Conservation (phyloP, 331 rosid species). For the Acacia pycnantha region DNA sequence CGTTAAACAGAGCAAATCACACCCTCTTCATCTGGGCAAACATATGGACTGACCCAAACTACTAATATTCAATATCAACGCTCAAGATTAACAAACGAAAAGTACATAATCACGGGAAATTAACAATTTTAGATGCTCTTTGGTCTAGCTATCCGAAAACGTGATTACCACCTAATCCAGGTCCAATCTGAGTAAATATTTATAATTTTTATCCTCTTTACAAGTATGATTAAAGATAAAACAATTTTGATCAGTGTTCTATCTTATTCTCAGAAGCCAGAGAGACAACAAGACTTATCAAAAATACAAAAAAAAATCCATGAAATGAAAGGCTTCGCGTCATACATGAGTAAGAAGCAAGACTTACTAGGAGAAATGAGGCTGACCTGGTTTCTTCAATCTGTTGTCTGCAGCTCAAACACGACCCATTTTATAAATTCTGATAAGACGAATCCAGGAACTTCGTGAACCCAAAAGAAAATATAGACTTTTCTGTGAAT, state of each 20-base stretch:
- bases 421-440: slow-evolving; percentile 36
- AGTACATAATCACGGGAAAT: slow-evolving; percentile 16
- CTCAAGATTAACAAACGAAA: slow-evolving; percentile 14
- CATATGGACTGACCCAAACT: slow-evolving; percentile 16
- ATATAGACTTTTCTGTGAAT: slow-evolving; percentile 28
- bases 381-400: slow-evolving; percentile 49
- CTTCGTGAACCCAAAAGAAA: slow-evolving; percentile 31
- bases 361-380: slow-evolving; percentile 31
- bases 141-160: slow-evolving; percentile 13
- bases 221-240: slow-evolving; percentile 11
- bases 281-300: slow-evolving; percentile 21
- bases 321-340: background rate
- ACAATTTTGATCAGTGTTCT: background rate
- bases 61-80: slow-evolving; percentile 29
- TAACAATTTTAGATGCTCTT: background rate
- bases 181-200: slow-evolving; percentile 31
- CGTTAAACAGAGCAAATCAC: slow-evolving; percentile 29
- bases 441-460: slow-evolving; percentile 37
- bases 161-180: slow-evolving; percentile 13
- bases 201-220: slow-evolving; percentile 10
- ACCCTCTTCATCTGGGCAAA: slow-evolving; percentile 20
- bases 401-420: slow-evolving; percentile 30
- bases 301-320: background rate
- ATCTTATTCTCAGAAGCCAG: slow-evolving; percentile 23
- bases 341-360: slow-evolving; percentile 1